Evolutionary conservation across 306 rosid species (phyloP), one percentile per base, ranked within the genome.

Genomic region (Corylus americana): DNA sequence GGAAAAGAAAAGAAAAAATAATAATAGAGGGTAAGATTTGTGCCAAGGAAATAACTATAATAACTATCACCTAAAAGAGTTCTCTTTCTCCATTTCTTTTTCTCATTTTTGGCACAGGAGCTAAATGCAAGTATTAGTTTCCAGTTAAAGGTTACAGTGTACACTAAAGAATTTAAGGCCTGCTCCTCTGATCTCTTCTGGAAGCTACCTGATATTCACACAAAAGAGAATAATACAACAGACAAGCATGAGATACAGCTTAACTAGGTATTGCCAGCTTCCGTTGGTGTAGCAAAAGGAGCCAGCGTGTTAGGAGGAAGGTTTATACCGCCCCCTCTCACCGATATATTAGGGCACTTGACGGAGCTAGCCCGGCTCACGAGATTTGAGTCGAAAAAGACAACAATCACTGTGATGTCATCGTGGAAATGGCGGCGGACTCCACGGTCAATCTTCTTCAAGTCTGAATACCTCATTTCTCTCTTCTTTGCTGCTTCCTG

Each of bases 341-440:
- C 86, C 0, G 99, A 95, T 81, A 92, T 44, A 75, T 86, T 85
- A 59, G 78, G 89, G 74, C 78, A 82, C 91, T 82, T 90, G 37
- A n/a, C 93, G 8, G 93, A 85, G 81, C 96, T 93, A 53, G 93
- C 92, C 87, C 89, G 86, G 80, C 92, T 90, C 76, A 89, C 79
- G 9, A 90, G 88, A 75, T 90, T 95, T 44, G 97, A 80, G 73
- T 93, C 98, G 2, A 95, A 89, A 81, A 85, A 95, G 84, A 93
- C 89, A 64, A 95, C 96, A 68, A 95, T 74, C 92, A 95, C 99
- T 0, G 99, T 95, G 83, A 92, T 95, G 78, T 95, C 99, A 54
- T 95, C 99, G 0, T 95, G 99, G 91, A 95, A 95, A 89, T 95
- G 99, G 20, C 99, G 91, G 2, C 99, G 98, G 47, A 95, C 99